Conservation (phyloP, 164 flowering plant species). For the Malania oleifera region DNA sequence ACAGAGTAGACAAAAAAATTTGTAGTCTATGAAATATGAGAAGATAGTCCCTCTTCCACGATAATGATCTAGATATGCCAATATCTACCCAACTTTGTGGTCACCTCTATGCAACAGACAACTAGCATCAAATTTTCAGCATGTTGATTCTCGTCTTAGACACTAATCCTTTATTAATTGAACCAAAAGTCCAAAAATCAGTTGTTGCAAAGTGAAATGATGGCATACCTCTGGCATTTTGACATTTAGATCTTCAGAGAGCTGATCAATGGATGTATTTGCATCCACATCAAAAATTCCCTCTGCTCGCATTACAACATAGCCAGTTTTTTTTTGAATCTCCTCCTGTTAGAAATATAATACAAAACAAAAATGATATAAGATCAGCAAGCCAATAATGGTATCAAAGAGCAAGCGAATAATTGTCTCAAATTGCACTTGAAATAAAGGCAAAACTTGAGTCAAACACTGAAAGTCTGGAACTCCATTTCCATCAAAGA, state of each 20-base stretch:
- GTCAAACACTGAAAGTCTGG: too few relatives aligned
- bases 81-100: too few relatives aligned
- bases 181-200: too few relatives aligned
- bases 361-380: background rate
- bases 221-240: conserved; percentile 87
- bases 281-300: conserved; percentile 99
- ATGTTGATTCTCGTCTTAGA: background rate
- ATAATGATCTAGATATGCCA: too few relatives aligned
- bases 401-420: too few relatives aligned
- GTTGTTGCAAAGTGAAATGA: background rate
- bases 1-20: too few relatives aligned
- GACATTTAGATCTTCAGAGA: conserved; percentile 86
- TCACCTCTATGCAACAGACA: too few relatives aligned
- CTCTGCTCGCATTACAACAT: conserved; percentile 90
- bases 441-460: too few relatives aligned
- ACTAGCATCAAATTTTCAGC: background rate
- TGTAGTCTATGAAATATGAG: too few relatives aligned
- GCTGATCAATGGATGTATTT: conserved; percentile 94
- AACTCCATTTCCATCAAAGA: too few relatives aligned
- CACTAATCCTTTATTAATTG: background rate
- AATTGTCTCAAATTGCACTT: too few relatives aligned
- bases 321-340: conserved; percentile 95
- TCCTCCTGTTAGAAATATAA: conserved; percentile 63
- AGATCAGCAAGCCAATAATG: background rate
- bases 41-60: too few relatives aligned